Base-by-base conservation (phyloP, 768 basidiomycete species). In the Krasilnikovozyma curviuscula region DNA sequence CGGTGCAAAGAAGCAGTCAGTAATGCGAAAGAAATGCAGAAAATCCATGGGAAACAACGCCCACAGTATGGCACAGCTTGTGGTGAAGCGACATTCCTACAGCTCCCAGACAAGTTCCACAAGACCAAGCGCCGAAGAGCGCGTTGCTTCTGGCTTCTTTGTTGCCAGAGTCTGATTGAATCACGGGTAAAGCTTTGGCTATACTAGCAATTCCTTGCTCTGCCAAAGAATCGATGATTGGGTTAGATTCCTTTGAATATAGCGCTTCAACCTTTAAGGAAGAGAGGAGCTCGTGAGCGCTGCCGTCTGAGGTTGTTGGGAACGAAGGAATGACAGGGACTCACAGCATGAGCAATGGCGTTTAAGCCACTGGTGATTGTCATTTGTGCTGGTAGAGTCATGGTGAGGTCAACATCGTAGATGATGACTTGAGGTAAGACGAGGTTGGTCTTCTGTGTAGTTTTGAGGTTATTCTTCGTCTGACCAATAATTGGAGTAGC, bases 241-340 rank as follows among this genome's bases (percentile, higher is more conserved):
- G 69, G 47, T 68, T 70, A 1, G 60, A 54, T 5, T 68, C 64
- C 38, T 56, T 44, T 3, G 68, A 60, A 55, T 68, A 70, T 4
- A 70, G 55, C 0, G 68, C 68, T 40, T 70, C 69, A 25, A 70
- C n/a, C n/a, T n/a, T n/a, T n/a, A n/a, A n/a, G n/a, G n/a, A n/a
- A n/a, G n/a, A n/a, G n/a, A n/a, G n/a, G n/a, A n/a, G n/a, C n/a
- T n/a, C n/a, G n/a, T n/a, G n/a, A n/a, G n/a, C n/a, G n/a, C n/a
- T n/a, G n/a, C n/a, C n/a, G n/a, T n/a, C n/a, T n/a, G n/a, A n/a
- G n/a, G n/a, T n/a, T n/a, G n/a, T n/a, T n/a, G n/a, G n/a, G n/a
- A n/a, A n/a, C n/a, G n/a, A n/a, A n/a, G n/a, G n/a, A n/a, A n/a
- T n/a, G n/a, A n/a, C n/a, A n/a, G n/a, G n/a, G n/a, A n/a, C n/a